phyloP scores from a whole-genome alignment of 495 filamentous ascomycete species.

The Sordaria brevicollis region DNA sequence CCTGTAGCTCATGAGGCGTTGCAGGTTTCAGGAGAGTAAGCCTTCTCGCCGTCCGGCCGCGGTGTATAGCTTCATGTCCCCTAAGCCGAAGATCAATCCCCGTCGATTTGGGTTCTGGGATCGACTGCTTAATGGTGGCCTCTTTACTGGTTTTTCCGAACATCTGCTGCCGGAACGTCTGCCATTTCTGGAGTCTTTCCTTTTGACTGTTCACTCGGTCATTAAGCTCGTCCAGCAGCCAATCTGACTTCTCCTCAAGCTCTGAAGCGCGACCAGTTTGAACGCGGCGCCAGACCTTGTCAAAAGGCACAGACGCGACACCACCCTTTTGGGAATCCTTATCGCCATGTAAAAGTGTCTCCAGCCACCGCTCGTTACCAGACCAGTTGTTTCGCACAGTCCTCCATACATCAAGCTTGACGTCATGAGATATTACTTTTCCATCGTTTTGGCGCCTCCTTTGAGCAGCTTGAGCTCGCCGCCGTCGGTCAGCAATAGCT shows the following conservation, averaged over 20 bases:
- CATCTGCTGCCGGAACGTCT: constrained; percentile 48
- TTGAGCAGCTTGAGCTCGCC: constrained; percentile 23
- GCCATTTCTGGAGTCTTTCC: constrained; percentile 58
- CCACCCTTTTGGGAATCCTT: constrained; percentile 45
- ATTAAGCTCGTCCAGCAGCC: constrained; percentile 53
- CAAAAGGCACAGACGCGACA: constrained; percentile 53
- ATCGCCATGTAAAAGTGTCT: constrained; percentile 56
- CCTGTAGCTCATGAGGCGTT: constrained; percentile 9
- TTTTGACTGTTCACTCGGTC: constrained; percentile 49
- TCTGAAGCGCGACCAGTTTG: constrained; percentile 42
- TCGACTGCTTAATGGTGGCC: constrained; percentile 4
- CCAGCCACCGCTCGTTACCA: constrained; percentile 59
- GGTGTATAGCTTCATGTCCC: constrained; percentile 30
- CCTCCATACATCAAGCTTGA: constrained; percentile 33
- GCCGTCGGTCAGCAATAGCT: constrained; percentile 30
- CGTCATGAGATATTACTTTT: constrained; percentile 23
- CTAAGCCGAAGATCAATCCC: constrained; percentile 40
- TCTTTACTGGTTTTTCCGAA: constrained; percentile 24
- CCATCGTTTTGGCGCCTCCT: neutral
- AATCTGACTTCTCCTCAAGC: constrained; percentile 32
- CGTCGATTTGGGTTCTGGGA: constrained; percentile 18
- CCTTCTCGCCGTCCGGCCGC: constrained; percentile 21
- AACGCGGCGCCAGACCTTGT: constrained; percentile 54
- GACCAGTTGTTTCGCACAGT: constrained; percentile 62
- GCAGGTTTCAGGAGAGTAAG: constrained; percentile 3